These are phyloP conservation scores for Diutina ranongensis DNA, from an alignment of 1,139 yeast genomes.

Conservation along the genomic window DNA sequence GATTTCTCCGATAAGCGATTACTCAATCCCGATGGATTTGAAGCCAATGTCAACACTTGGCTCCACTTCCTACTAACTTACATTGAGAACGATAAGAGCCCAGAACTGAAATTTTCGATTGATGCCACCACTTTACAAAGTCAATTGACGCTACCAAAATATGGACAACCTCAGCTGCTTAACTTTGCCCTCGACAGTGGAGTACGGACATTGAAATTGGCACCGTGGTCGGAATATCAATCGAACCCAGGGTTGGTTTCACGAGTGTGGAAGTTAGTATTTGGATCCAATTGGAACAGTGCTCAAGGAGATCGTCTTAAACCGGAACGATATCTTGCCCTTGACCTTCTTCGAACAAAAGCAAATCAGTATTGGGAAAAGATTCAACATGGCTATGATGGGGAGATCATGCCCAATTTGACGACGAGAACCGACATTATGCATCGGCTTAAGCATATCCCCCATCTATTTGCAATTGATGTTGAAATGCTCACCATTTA, in stretches of 20 bases:
- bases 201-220: background rate
- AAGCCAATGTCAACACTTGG: constrained; percentile 1
- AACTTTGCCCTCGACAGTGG: background rate
- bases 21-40: constrained; percentile 1
- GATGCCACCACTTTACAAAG: background rate
- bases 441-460: background rate
- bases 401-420: background rate
- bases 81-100: background rate
- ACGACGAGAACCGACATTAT: background rate
- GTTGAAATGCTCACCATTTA: background rate
- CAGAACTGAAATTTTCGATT: constrained; percentile 1
- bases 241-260: background rate
- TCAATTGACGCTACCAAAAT: background rate
- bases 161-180: background rate
- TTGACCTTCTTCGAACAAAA: background rate
- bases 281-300: background rate
- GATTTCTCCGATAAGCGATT: background rate
- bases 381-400: background rate
- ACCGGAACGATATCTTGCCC: background rate
- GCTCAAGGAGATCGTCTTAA: background rate
- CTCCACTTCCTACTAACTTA: background rate
- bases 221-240: background rate
- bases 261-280: background rate
- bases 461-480: background rate
- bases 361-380: background rate